A percentile compares a stretch with the other conserved stretches of the same genome.
These are phyloP conservation scores for Mangifera indica DNA, from an alignment of 345 rosid species.

Conservation along the genomic window DNA sequence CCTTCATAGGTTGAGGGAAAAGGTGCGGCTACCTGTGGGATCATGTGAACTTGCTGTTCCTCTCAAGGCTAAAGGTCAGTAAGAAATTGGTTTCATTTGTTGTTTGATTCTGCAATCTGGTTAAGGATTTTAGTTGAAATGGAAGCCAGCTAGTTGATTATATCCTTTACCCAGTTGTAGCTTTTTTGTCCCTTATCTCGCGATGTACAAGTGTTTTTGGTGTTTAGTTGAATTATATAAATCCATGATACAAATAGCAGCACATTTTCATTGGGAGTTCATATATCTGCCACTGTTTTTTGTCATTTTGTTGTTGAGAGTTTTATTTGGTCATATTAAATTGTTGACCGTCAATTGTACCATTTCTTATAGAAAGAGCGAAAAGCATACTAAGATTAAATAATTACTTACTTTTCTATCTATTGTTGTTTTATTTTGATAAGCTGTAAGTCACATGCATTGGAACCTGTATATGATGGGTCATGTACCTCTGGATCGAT, in stretches of 20 bases:
- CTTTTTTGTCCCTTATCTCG: background rate
- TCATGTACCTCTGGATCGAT: background rate
- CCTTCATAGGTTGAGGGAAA: slow-evolving; percentile 57
- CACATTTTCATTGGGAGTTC: background rate
- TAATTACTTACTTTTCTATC: background rate
- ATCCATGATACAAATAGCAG: background rate
- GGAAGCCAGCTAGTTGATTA: background rate
- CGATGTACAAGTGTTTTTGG: background rate
- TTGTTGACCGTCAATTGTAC: background rate
- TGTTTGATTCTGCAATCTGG: slow-evolving; percentile 1
- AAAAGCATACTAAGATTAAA: background rate
- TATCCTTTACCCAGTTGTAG: background rate
- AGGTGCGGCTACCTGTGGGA: slow-evolving; percentile 70
- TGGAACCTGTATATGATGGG: background rate
- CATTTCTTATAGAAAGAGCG: background rate
- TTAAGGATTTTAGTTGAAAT: slow-evolving; percentile 6
- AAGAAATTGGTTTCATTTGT: slow-evolving; percentile 17
- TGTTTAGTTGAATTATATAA: background rate
- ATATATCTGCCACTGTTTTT: background rate
- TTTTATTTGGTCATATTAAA: background rate
- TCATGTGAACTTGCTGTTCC: slow-evolving; percentile 91
- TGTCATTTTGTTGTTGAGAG: background rate
- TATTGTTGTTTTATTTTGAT: background rate
- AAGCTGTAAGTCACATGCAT: background rate
- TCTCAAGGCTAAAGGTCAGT: slow-evolving; percentile 73